Evolutionary conservation across 345 rosid species (phyloP), one percentile per base, ranked within the genome.

Genomic region (Eucalyptus tenuipes): DNA sequence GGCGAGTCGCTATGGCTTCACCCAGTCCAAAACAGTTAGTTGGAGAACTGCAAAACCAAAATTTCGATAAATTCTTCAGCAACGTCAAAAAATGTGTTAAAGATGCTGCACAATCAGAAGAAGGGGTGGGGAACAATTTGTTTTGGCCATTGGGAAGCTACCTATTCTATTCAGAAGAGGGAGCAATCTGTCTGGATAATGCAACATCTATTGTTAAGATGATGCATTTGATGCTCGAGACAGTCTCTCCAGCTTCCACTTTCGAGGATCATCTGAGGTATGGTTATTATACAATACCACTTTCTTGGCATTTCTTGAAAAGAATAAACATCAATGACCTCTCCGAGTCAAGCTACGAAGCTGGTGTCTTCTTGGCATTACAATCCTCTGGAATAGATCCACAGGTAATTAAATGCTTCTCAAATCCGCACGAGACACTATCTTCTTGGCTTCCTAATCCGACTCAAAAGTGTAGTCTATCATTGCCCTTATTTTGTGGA

Each of bases 121-220:
- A 75, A 31, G 89, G 55, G 40, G 47, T 42, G 29, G 88, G 37
- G 27, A 87, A 75, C 45, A 86, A 87, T 42, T 87, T 45, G 40
- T 96, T 93, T 79, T 94, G 92, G 94, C 99, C 99, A 20, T 91
- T 95, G 53, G 99, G 99, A 79, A 95, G 92, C 88, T 95, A 93
- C 75, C 88, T 96, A 48, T 95, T 97, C 90, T 95, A 96, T 75
- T 93, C 98, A 8, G 93, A 93, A 85, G 93, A 91, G 10, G 99
- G 99, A 71, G 98, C 94, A 24, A 89, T 98, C 25, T 96, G 98
- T 47, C 71, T 97, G 64, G 97, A 97, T 40, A 92, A 94, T 61
- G 93, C 95, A 9, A 82, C 61, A 8, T 93, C 96, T 33, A 91
- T 97, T 49, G 87, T 93, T 37, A 89, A 85, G 90, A 91, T 96